Evolutionary conservation across 2,329 filamentous ascomycete species (phyloP), one percentile per base, ranked within the genome.

Genomic region (Xylaria multiplex): DNA sequence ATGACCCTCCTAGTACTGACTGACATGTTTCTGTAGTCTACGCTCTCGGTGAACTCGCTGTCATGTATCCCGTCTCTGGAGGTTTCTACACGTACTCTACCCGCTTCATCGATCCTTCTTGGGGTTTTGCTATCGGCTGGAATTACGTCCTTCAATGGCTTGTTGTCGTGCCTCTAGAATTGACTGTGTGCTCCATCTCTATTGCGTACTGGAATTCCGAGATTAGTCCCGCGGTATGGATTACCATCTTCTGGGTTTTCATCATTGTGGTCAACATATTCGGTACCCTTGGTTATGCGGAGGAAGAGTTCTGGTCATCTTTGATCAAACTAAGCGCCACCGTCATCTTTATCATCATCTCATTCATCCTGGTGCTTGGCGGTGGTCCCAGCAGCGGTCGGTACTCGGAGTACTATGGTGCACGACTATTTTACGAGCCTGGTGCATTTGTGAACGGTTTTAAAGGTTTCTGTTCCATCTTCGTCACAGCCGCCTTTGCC

Each of bases 401-500:
- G 22, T 85, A 84, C 69, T 55, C 66, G 64, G 65, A 83, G 11
- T 86, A 86, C 74, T 83, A 78, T 72, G 84, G 86, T 14, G 82
- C 82, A 0, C 79, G 81, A 4, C 81, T 82, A 40, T 85, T 85
- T 84, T 74, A 84, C 60, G 74, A 83, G 27, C 81, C 84, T 0
- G 84, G 84, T 22, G 82, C 84, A 0, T 93, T 93, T 77, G 80
- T 90, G 74, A 87, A 92, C 72, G 91, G 90, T 32, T 93, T 93
- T 81, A 90, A 90, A 69, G 91, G 91, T 1, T 86, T 93, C 68
- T 93, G 90, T 76, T 85, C 84, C 65, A 88, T 90, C 58, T 91
- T 92, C 69, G 90, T 93, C 56, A 92, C 88, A 1, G 90, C 91
- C 2, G 90, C 90, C 3, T 93, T 93, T 73, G 82, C 90, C 24